Percentiles rank a stretch among this genome's conserved stretches.
These are phyloP conservation scores for Colletotrichum salicis DNA, from an alignment of 2,329 filamentous ascomycete species.

Conservation along the genomic window DNA sequence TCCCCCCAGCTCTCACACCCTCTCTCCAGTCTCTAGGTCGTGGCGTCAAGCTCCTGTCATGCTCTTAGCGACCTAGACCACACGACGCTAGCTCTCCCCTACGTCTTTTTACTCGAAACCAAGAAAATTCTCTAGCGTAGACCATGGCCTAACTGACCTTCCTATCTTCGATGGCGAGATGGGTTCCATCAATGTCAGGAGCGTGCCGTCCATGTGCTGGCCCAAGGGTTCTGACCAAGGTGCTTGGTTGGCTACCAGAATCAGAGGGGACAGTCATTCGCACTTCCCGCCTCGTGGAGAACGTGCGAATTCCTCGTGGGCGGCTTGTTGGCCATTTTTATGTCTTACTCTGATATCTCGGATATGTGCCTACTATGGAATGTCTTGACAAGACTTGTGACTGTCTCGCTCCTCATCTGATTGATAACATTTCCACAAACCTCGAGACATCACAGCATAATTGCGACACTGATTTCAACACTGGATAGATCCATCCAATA, in stretches of 20 bases:
- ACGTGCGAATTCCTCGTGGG: background rate
- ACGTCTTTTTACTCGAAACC: background rate
- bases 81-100: background rate
- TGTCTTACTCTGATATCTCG: background rate
- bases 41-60: slow-evolving; percentile 27
- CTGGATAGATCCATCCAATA: background rate
- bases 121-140: background rate
- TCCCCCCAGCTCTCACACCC: background rate
- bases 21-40: background rate
- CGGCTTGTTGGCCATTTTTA: background rate
- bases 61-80: background rate
- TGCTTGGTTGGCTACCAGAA: background rate
- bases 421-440: background rate
- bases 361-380: background rate
- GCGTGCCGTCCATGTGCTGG: background rate
- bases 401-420: background rate
- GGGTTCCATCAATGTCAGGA: background rate
- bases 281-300: background rate
- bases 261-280: no score
- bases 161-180: background rate
- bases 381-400: background rate
- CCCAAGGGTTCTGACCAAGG: background rate
- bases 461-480: background rate
- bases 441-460: background rate
- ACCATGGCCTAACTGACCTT: background rate